Evolutionary conservation across 306 rosid genomes (phyloP).

Genomic region (Cucumis sativus): Cucumber_9930_V3 NC_026658.2:19746001-19746500

Average conservation of each 20-base stretch:
- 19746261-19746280: constrained; percentile 17
- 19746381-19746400: constrained; percentile 1
- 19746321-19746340: constrained; percentile 17
- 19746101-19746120: constrained; percentile 1
- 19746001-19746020: neutral
- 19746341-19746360: constrained; percentile 59
- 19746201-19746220: constrained; percentile 98
- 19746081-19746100: neutral
- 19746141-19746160: constrained; percentile 57
- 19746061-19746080: neutral
- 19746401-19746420: neutral
- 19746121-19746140: constrained; percentile 63
- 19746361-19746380: neutral
- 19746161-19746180: constrained; percentile 52
- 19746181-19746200: constrained; percentile 79
- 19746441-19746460: neutral
- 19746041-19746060: neutral
- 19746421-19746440: neutral
- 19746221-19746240: constrained; percentile 78
- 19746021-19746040: neutral
- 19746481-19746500: neutral
- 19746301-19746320: constrained; percentile 31
- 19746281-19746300: constrained; percentile 20
- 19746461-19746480: neutral
- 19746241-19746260: constrained; percentile 45